These are phyloP conservation scores for Phytophthora rubi DNA, from an alignment of 352 stramenopile genomes.

Conservation along the genomic window DNA sequence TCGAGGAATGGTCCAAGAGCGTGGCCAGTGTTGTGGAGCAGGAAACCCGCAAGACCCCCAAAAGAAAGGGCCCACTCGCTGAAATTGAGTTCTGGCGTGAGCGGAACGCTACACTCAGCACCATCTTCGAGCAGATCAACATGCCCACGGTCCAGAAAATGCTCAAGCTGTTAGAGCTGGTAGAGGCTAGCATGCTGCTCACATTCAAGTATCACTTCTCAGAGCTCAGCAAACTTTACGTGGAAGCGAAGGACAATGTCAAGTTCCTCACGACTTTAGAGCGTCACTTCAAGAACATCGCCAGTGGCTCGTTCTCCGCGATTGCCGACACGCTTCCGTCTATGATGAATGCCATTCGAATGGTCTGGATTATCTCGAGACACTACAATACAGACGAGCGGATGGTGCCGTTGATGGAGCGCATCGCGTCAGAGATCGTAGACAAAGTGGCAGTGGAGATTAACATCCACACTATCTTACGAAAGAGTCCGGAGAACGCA, in stretches of 20 bases:
- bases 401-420: slow-evolving; percentile 96
- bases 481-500: slow-evolving; percentile 75
- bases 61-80: slow-evolving; percentile 90
- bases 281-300: slow-evolving; percentile 96
- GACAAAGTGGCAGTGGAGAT: slow-evolving; percentile 93
- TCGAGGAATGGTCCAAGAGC: slow-evolving; percentile 94
- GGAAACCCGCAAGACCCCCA: slow-evolving; percentile 86
- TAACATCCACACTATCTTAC: slow-evolving; percentile 92
- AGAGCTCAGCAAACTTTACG: slow-evolving; percentile 94
- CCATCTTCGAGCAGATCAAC: slow-evolving; percentile 97
- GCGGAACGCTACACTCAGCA: slow-evolving; percentile 93
- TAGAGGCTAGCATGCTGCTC: slow-evolving; percentile 90
- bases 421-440: slow-evolving; percentile 94
- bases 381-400: slow-evolving; percentile 98
- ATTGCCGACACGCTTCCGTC: slow-evolving; percentile 94
- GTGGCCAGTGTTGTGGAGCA: slow-evolving; percentile 91
- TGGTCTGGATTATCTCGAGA: slow-evolving; percentile 98
- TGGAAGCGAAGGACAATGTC: slow-evolving; percentile 96
- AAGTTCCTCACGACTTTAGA: slow-evolving; percentile 97
- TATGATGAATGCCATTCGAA: slow-evolving; percentile 97
- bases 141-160: slow-evolving; percentile 96
- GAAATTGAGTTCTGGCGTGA: slow-evolving; percentile 98
- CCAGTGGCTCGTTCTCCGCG: slow-evolving; percentile 87
- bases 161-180: slow-evolving; percentile 92
- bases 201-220: slow-evolving; percentile 96